These are phyloP conservation scores for Heracleum sosnowskyi DNA, from an alignment of 129 eudicot species.

Conservation along the genomic window DNA sequence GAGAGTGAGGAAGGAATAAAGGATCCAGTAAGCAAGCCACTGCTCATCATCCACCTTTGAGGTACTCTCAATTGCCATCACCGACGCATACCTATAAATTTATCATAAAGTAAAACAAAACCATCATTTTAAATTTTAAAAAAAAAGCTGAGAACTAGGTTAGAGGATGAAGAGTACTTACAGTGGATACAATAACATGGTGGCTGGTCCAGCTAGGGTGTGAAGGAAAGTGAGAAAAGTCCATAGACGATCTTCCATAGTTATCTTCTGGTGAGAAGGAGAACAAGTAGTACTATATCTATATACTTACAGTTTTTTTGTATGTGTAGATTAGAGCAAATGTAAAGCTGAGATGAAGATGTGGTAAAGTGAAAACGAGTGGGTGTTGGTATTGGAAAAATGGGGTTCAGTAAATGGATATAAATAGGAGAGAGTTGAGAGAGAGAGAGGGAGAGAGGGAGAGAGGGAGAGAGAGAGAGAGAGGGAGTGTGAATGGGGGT, in stretches of 20 bases:
- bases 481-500: no score
- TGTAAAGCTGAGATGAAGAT: not conserved
- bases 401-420: not conserved
- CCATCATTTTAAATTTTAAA: no score
- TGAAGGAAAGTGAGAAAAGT: conserved; percentile 52
- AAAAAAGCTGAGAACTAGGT: no score
- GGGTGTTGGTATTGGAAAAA: not conserved
- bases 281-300: not conserved
- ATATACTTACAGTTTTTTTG: not conserved
- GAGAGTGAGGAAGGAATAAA: conserved; percentile 77
- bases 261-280: not conserved
- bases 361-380: not conserved
- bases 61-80: conserved; percentile 67
- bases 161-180: conserved; percentile 12
- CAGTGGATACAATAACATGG: conserved; percentile 75
- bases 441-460: not conserved
- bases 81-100: conserved; percentile 52
- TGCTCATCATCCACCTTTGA: conserved; percentile 83
- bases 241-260: conserved; percentile 41
- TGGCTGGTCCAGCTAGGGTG: conserved; percentile 63
- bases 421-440: not conserved
- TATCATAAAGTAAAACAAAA: not conserved
- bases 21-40: conserved; percentile 94
- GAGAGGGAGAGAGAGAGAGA: no score
- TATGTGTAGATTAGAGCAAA: not conserved